Evolutionary conservation across 129 eudicot genomes (phyloP).

Genomic region (Cynara cardunculus): DNA sequence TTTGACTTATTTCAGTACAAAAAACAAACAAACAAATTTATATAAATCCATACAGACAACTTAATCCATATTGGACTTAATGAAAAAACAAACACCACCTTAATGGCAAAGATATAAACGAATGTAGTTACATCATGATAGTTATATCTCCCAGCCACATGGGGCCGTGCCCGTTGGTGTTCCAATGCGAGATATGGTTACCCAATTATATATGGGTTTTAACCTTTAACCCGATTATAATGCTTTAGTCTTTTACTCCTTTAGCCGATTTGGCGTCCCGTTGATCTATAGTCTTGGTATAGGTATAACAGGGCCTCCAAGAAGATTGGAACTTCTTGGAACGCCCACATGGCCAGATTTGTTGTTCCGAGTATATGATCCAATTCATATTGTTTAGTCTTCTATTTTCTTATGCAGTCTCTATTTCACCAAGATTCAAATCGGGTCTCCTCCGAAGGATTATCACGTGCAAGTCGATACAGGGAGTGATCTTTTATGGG

Average conservation of each 20-base stretch:
- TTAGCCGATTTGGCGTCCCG: background rate
- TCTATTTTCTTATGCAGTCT: conserved; percentile 47
- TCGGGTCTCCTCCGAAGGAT: conserved; percentile 77
- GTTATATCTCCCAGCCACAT: background rate
- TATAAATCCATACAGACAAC: background rate
- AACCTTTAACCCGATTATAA: background rate
- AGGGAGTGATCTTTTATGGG: conserved; percentile 94
- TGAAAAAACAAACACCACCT: background rate
- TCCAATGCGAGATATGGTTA: too few species aligned
- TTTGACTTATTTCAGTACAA: background rate
- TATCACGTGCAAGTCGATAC: conserved; percentile 90
- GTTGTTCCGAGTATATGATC: background rate
- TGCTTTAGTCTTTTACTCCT: background rate
- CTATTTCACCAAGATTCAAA: conserved; percentile 66
- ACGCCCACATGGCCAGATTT: background rate
- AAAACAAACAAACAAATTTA: background rate
- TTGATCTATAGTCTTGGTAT: too few species aligned
- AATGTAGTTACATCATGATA: background rate
- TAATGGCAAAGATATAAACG: background rate
- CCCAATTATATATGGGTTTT: background rate
- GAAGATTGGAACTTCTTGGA: too few species aligned
- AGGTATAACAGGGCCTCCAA: too few species aligned
- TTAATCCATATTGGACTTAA: background rate
- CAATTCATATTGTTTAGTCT: background rate
- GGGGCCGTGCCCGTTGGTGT: too few species aligned